Evolutionary conservation across 306 rosid species (phyloP), one percentile per base, ranked within the genome.

Genomic region (Carpinus viminea): DNA sequence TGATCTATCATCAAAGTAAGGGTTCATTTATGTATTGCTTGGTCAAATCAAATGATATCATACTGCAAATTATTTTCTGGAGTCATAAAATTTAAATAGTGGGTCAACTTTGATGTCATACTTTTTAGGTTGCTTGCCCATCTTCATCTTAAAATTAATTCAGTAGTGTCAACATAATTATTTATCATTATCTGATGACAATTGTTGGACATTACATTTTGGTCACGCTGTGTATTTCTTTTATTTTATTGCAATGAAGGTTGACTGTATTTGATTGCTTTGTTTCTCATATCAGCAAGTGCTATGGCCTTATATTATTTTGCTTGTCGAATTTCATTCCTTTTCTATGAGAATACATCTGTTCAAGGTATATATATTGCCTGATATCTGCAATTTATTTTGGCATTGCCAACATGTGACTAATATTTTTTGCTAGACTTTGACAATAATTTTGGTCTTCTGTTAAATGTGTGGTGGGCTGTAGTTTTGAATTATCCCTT

Each of bases 1-100:
- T 70, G 99, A 97, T 78, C 81, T 95, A 56, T 90, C 99, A 71
- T 89, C 99, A 83, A 95, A 89, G 99, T 95, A 90, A 73, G 94
- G 72, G 10, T 79, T 68, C 38, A 66, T 66, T 64, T n/a, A 41
- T 38, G 12, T 41, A 38, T 66, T 66, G 41, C 72, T 38, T 38
- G 72, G 51, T 38, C 26, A 66, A 38, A 36, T 38, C 26, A 66
- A 38, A 36, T 41, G 7, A 66, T 3, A 66, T 8, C 7, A 66
- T 8, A 10, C 16, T 38, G 12, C 72, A 41, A 62, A 8, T 34
- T 64, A n/a, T 34, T 15, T 10, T 64, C 15, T 34, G 17, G 47
- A 15, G 70, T 38, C 24, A 7, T 36, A 64, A 36, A 17, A 34
- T 34, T 2, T 34, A 64, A 16, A 16, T 34, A 64, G 47, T 15